Evolutionary conservation across 2,329 filamentous ascomycete species (phyloP), one percentile per base, ranked within the genome.

Genomic region (Colletotrichum neosansevieriae): DNA sequence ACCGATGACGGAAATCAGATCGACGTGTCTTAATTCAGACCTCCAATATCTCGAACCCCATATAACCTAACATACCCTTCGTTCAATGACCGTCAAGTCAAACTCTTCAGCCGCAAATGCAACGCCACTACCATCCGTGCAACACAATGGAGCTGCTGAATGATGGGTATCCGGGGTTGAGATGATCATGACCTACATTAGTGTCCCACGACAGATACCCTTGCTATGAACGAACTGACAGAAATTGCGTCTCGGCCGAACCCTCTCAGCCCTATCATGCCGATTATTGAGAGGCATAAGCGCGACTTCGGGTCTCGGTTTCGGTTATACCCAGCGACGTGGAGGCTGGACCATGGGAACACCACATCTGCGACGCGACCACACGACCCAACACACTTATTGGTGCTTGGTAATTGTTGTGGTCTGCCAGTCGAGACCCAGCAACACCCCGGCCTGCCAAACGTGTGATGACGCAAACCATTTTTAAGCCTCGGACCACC

Each of bases 281-380:
- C 42, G 7, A 15, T 45, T 17, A n/a, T 19, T 15, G 15, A n/a
- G 5, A 6, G 4, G 42, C 42, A 1, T 19, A n/a, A 19, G 42
- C n/a, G n/a, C 29, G 29, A 29, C 29, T 6, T 29, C 29, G 7
- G 9, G 29, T 45, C 32, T 34, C 50, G 32, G 50, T 53, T 6
- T 38, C n/a, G 50, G 15, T 53, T 53, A 11, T n/a, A 45, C 42
- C 42, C 42, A 19, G n/a, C 29, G 29, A 19, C 4, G 24, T 24
- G 24, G 24, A 24, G 0, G 29, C 29, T 7, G 6, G 29, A 29
- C 29, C 29, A 1, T 29, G 29, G 29, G 32, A n/a, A 10, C 2
- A 53, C 11, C 9, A 11, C 13, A 57, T 21, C 60, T 58, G 60
- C 51, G 21, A 40, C 49, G 51, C 11, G 6, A 58, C 60, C 51